Evolutionary conservation across 208 protist species (phyloP), one percentile per base, ranked within the genome.

Genomic region (Leishmania gerbilli): DNA sequence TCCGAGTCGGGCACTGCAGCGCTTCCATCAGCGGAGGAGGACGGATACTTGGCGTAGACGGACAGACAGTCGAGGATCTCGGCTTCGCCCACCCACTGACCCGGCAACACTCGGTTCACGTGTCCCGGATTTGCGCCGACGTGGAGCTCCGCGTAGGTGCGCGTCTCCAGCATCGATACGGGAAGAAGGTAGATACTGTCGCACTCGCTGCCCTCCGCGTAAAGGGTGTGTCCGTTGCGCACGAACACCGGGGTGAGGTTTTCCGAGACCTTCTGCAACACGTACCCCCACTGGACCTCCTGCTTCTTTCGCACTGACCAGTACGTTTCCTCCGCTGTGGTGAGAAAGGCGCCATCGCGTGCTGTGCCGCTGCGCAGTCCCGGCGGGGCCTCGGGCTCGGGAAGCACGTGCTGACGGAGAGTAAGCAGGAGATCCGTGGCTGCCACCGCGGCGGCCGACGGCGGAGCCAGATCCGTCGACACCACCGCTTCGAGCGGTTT

Each of bases 271-370:
- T 88, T 85, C 27, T 75, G 65, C 13, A 87, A 40, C 27, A 90
- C 53, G 45, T 77, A 79, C 64, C 77, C 71, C 86, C 89, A 90
- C 76, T 92, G 89, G 42, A 55, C 11, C 5, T 87, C 80, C 76
- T 92, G 89, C 27, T 49, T 75, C 27, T 77, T 81, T 11, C 75
- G 34, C 21, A 76, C 75, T 1, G 76, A 47, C 71, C 69, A 79
- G 80, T 92, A 90, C 68, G 85, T 76, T 42, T 90, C 89, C 80
- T 92, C 89, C 6, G 87, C 82, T 8, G 80, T 88, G 31, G 89
- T 90, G 40, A 84, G 89, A 53, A 89, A 84, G 27, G 53, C 45
- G n/a, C n/a, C 49, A 34, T 83, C 74, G 21, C 34, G 45, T 21
- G 77, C 77, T 7, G 53, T 55, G 68, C 40, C 53, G 34, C 69